A percentile compares a stretch with the other conserved stretches of the same genome.
phyloP scores from a whole-genome alignment of 2,329 filamentous ascomycete species.

The Alternaria brassicae region DNA sequence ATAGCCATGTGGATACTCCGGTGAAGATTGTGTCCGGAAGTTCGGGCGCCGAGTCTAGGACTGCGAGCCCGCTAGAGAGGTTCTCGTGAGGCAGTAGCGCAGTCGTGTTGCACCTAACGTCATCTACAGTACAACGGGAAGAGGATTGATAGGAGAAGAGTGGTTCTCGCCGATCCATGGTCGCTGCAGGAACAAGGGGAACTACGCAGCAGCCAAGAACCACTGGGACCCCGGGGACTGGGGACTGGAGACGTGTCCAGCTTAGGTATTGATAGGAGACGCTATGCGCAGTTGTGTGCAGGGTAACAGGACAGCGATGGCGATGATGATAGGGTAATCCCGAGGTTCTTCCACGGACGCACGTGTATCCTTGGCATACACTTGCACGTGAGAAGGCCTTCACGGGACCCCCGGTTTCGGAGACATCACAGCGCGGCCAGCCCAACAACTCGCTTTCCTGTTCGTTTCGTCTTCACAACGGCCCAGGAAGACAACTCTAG shows the following conservation, averaged over 20 bases:
- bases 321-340: background rate
- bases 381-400: background rate
- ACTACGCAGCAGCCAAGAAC: constrained; percentile 5
- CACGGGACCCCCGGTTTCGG: background rate
- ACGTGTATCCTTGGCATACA: background rate
- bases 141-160: constrained; percentile 1
- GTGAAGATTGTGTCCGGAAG: constrained; percentile 14
- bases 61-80: background rate
- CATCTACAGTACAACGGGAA: constrained; percentile 1
- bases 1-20: constrained; percentile 15
- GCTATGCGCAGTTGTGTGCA: background rate
- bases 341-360: background rate
- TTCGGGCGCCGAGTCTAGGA: background rate
- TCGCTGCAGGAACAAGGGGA: constrained; percentile 27
- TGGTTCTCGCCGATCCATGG: constrained; percentile 23
- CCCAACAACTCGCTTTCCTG: background rate
- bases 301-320: background rate
- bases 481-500: background rate
- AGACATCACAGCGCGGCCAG: background rate
- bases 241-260: background rate
- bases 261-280: background rate
- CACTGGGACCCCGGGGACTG: background rate
- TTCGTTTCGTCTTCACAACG: background rate
- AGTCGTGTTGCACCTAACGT: constrained; percentile 8
- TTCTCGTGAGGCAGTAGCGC: constrained; percentile 5